Evolutionary conservation across 805 yeast genomes (phyloP).

Genomic region (Sugiyamaella smithiae): DNA sequence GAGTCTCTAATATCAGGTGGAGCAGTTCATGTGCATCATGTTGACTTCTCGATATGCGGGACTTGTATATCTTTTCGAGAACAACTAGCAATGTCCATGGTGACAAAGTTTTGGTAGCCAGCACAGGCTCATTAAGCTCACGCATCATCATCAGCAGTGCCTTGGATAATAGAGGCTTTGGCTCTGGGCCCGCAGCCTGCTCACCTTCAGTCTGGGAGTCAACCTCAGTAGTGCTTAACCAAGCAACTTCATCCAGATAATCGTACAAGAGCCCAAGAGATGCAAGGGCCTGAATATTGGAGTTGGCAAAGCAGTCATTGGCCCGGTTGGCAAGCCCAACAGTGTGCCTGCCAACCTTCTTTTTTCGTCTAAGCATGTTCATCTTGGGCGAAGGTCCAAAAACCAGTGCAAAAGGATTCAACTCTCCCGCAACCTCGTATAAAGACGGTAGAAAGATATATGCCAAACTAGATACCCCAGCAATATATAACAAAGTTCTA

Average conservation of each 20-base stretch:
- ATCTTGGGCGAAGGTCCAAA: constrained; percentile 8
- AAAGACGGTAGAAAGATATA: constrained; percentile 17
- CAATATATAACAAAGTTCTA: background rate
- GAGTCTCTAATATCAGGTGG: constrained; percentile 73
- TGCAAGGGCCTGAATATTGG: constrained; percentile 65
- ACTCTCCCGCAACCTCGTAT: background rate
- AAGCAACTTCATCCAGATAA: constrained; percentile 23
- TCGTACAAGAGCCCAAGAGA: constrained; percentile 24
- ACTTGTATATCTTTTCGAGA: constrained; percentile 67
- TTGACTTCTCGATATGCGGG: constrained; percentile 74
- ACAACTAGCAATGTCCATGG: constrained; percentile 78
- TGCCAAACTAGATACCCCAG: constrained; percentile 7
- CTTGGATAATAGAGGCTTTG: constrained; percentile 21
- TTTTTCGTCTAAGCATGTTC: constrained; percentile 29
- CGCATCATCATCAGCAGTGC: constrained; percentile 23
- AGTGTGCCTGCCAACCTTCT: constrained; percentile 45
- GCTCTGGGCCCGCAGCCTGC: background rate
- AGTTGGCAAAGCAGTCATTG: constrained; percentile 91
- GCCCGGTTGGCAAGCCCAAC: constrained; percentile 80
- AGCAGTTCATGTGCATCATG: constrained; percentile 95
- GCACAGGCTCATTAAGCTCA: constrained; percentile 60
- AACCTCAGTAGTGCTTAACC: constrained; percentile 8
- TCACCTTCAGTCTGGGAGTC: background rate
- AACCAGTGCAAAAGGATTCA: constrained; percentile 9
- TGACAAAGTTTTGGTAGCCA: constrained; percentile 52